phyloP scores from a whole-genome alignment of 371 early-diverging fungal genomes.

The Polyrhizophydium stewartii region DNA sequence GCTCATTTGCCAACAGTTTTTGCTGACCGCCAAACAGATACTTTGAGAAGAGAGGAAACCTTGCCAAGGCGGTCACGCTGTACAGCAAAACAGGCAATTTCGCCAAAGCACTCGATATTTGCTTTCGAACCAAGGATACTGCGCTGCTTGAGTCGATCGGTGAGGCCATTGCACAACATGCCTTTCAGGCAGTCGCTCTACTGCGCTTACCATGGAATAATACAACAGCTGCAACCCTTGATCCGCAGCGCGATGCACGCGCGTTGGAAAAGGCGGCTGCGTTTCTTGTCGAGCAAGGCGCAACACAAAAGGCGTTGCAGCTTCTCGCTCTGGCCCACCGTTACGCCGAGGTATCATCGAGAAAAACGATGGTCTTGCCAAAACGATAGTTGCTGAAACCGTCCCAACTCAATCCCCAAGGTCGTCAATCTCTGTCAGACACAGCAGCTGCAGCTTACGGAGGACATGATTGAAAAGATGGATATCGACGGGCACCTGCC shows the following conservation, averaged over 20 bases:
- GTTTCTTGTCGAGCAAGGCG: slow-evolving; percentile 24
- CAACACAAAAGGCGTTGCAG: slow-evolving; percentile 25
- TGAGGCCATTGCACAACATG: too few relatives aligned
- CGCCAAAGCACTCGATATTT: slow-evolving; percentile 36
- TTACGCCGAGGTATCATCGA: slow-evolving; percentile 19
- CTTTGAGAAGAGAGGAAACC: slow-evolving; percentile 8
- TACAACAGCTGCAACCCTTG: slow-evolving; percentile 12
- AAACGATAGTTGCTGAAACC: background rate
- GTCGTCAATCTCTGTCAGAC: slow-evolving; percentile 23
- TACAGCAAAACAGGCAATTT: slow-evolving; percentile 32
- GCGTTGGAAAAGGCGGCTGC: slow-evolving; percentile 22
- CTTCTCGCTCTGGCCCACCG: slow-evolving; percentile 23
- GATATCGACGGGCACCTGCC: slow-evolving; percentile 9
- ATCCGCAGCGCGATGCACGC: slow-evolving; percentile 22
- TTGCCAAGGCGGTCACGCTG: slow-evolving; percentile 35
- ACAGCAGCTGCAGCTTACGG: slow-evolving; percentile 32
- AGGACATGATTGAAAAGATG: slow-evolving; percentile 31
- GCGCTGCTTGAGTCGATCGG: slow-evolving; percentile 32
- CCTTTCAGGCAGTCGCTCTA: too few relatives aligned
- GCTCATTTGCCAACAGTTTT: background rate
- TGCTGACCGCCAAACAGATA: background rate
- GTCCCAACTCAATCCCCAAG: slow-evolving; percentile 1
- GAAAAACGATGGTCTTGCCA: background rate
- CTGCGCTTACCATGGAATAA: slow-evolving; percentile 1
- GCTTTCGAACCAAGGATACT: slow-evolving; percentile 29